Percentiles rank a stretch among this genome's conserved stretches.
phyloP scores from a whole-genome alignment of 2,329 filamentous ascomycete species.

The Colletotrichum tropicale region DNA sequence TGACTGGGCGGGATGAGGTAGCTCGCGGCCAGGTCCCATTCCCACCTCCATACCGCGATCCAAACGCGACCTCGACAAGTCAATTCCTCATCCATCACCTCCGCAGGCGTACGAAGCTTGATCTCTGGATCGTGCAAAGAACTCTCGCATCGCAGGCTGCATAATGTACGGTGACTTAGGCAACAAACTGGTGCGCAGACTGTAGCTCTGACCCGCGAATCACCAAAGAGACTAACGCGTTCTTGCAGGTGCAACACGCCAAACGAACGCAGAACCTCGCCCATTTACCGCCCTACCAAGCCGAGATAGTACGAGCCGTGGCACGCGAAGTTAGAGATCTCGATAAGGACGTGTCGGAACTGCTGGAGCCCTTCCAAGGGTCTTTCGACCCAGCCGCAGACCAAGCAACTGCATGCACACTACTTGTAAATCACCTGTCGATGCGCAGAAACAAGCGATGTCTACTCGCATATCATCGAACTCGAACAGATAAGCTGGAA shows the following conservation, averaged over 20 bases:
- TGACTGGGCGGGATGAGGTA: neutral
- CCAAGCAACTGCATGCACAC: constrained; percentile 82
- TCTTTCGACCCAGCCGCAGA: constrained; percentile 85
- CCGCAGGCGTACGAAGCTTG: neutral
- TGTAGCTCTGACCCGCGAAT: neutral
- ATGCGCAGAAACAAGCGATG: constrained; percentile 98
- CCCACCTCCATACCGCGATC: neutral
- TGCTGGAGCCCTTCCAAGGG: constrained; percentile 82
- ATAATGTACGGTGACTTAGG: constrained; percentile 87
- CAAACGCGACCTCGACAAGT: neutral
- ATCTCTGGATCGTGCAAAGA: neutral
- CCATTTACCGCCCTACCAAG: constrained; percentile 89
- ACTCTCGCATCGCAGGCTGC: neutral
- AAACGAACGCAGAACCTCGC: constrained; percentile 89
- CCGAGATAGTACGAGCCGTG: constrained; percentile 85
- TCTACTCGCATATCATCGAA: constrained; percentile 90
- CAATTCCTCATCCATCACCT: neutral
- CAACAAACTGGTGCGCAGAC: constrained; percentile 74
- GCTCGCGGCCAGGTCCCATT: neutral
- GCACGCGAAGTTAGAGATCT: constrained; percentile 93
- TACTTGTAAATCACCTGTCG: constrained; percentile 91
- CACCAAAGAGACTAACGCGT: constrained; percentile 18
- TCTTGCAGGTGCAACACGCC: constrained; percentile 84
- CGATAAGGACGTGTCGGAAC: constrained; percentile 80
- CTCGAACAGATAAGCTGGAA: constrained; percentile 88